Base-by-base conservation (phyloP, 805 yeast genomes). In the Ogataea saltuana region DNA sequence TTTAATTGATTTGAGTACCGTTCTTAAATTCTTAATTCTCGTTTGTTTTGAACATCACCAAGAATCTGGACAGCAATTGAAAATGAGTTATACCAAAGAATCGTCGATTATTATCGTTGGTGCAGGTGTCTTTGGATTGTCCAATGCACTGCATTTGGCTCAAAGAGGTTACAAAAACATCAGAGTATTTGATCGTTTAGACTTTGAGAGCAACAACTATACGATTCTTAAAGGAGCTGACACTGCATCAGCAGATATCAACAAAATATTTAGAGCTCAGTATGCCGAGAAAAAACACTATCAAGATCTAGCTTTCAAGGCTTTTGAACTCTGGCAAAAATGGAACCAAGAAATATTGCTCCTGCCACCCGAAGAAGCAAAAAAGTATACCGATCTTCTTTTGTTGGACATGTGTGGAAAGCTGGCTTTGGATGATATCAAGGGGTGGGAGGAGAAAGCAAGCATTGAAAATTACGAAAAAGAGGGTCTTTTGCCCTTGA, bases 121-220 rank as follows among this genome's bases (percentile, higher is more conserved):
- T n/a, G 71, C 77, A 5, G 82, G 83, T 28, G 77, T 72, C 9
- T 76, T 74, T 55, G 83, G 83, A 1, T 60, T 77, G 13, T 72
- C 80, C 18, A 64, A 71, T 4, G 78, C 79, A 4, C 61, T 66
- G n/a, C 67, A 73, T 32, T 61, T 76, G 17, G 60, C 65, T 1
- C 47, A 61, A 30, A 52, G 52, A 10, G 74, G 74, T 1, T 70
- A 66, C 46, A 51, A 36, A 2, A 51, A 69, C 36, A 58, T 72
- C 42, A 63, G 69, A 1, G 63, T 72, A 1, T 64, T 63, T 42
- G 76, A 71, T 44, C 61, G 64, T 50, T 46, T 65, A 27, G 67
- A 65, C 40, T 58, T 63, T 38, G 47, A 54, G 18, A 33, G 39
- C 10, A 57, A 58, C 44, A 48, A 54, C 21, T 69, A 62, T 45